Base-by-base conservation (phyloP, 2,329 filamentous ascomycete genomes). In the Fusarium decemcellulare region DNA sequence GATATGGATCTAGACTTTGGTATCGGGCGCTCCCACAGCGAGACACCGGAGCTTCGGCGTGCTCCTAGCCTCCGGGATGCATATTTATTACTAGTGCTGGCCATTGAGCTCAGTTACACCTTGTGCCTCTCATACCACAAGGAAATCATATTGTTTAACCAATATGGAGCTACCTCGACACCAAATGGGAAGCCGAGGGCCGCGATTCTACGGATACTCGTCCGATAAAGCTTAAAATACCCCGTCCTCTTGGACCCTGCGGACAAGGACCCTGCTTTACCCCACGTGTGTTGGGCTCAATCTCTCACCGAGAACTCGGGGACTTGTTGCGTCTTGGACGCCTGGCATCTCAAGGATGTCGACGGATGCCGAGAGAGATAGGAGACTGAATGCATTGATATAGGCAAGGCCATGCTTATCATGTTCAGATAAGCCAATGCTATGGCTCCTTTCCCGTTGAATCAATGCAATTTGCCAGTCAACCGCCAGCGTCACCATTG, bases 211-310 rank as follows among this genome's bases (percentile, higher is more conserved):
- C 30, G 23, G 43, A 46, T 11, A 47, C 32, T 27, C 11, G 34
- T 32, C 54, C 30, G 54, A 14, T 47, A 14, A 48, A 48, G 54
- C 42, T 57, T 32, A 16, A 32, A n/a, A 23, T 46, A 30, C 16
- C 6, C 23, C 18, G 39, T 30, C 36, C 39, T 14, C 34, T 43
- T 52, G 56, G 39, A 23, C 56, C 47, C 30, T 34, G 46, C 46
- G 10, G 52, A 52, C 55, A 36, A 59, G 46, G 56, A 34, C 36
- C 56, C 46, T 52, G 56, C 27, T 51, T 39, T 59, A 53, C 47
- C 56, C 56, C 56, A 59, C 56, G 39, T 52, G 55, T 51, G 36
- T 50, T 43, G 27, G 55, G 53, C 42, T 43, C 43, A 57, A 37
- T 58, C 27, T 58, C 55, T 51, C 55, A 42, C 44, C 34, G 44